Evolutionary conservation across 1,284 basidiomycete species (phyloP), one percentile per base, ranked within the genome.

Genomic region (Heterobasidion irregulare): DNA sequence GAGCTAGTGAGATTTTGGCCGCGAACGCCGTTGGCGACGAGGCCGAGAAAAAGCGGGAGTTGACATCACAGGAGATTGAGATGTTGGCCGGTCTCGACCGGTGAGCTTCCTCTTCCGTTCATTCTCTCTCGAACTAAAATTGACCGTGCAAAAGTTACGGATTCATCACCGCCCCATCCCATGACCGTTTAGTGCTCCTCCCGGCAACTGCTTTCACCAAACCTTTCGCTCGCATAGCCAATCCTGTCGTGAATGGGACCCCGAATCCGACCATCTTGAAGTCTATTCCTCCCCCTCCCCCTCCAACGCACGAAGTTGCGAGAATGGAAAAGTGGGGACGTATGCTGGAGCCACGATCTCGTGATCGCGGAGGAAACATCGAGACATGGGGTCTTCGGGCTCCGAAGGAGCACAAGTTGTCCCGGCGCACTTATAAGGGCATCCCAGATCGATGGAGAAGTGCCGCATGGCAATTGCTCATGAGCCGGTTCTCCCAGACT

Each of bases 381-480:
- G 72, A 82, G 44, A 68, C 75, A 10, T 97, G 94, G 94, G 70
- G 67, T 32, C 76, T 95, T 62, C 79, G 77, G 45, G 64, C 76
- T 4, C 75, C 79, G 53, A 84, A 89, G 73, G 77, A 80, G 66
- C 65, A 68, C 60, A 83, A 93, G 68, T 71, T 90, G 43, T 77
- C 84, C 46, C 74, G 82, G 60, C 79, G 96, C 41, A 81, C 89
- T 50, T 98, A 92, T 77, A 99, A 99, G 69, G 97, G 96, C 52
- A 85, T 99, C 26, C 97, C 96, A 0, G 96, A 99, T 70, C 81
- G 94, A 47, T 99, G 97, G 96, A 79, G 97, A 50, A 78, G 84
- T 56, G 95, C 92, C 1, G 93, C 88, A 1, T 99, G 96, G 96
- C 89, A 88, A 63, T 78, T 90, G 6, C 70, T 98, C 59, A 77